These are phyloP conservation scores for Scytalidium lignicola DNA, from an alignment of 2,329 filamentous ascomycete species.

Conservation along the genomic window DNA sequence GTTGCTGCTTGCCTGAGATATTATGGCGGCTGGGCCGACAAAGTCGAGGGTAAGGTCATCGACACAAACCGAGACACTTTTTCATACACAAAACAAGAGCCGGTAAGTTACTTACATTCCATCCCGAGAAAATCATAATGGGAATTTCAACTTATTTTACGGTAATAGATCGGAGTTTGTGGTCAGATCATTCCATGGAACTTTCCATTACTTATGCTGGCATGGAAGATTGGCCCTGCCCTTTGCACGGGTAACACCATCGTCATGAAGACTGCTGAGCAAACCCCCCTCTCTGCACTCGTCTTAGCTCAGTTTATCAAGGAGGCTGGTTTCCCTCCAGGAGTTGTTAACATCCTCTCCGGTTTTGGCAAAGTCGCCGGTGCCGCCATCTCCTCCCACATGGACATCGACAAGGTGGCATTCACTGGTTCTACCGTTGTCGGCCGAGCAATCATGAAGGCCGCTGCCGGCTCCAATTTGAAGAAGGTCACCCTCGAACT, in stretches of 20 bases:
- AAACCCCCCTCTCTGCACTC: constrained; percentile 61
- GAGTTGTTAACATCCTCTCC: constrained; percentile 34
- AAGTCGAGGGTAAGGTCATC: constrained; percentile 64
- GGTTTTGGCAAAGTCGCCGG: constrained; percentile 34
- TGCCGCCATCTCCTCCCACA: constrained; percentile 23
- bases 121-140: neutral
- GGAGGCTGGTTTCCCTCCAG: constrained; percentile 35
- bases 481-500: constrained; percentile 62
- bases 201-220: constrained; percentile 61
- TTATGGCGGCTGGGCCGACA: constrained; percentile 72
- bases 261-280: constrained; percentile 64
- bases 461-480: constrained; percentile 56
- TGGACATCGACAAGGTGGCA: constrained; percentile 49
- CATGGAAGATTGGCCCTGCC: constrained; percentile 62
- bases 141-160: neutral
- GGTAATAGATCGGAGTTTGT: constrained; percentile 52
- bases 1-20: constrained; percentile 72
- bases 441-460: constrained; percentile 59
- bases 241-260: constrained; percentile 55
- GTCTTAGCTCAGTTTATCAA: constrained; percentile 29
- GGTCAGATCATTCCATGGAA: constrained; percentile 73
- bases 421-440: constrained; percentile 61
- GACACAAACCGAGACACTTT: constrained; percentile 61
- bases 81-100: constrained; percentile 64
- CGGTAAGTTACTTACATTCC: constrained; percentile 41